Conservation (phyloP, 495 filamentous ascomycete genomes). For the Penicillium subrubescens region DNA sequence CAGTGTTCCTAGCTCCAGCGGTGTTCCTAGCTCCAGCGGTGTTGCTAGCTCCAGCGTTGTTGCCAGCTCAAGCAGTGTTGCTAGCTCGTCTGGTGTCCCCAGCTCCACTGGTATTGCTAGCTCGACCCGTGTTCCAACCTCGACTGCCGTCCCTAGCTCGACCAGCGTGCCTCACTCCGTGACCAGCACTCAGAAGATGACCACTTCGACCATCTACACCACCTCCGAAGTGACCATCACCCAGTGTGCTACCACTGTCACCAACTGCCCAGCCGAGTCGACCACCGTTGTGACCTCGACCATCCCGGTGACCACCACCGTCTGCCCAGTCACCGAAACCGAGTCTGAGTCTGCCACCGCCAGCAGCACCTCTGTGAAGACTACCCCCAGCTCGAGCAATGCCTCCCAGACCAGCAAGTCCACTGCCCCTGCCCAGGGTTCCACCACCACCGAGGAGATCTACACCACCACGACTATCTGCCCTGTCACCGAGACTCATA, state of each 20-base stretch:
- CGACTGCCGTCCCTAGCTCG: not conserved
- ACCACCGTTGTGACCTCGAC: conserved; percentile 53
- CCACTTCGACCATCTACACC: conserved; percentile 61
- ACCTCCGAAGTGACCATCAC: conserved; percentile 61
- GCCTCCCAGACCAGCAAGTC: too few relatives aligned
- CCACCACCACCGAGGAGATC: not conserved
- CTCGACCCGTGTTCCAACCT: not conserved
- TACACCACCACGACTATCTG: conserved; percentile 4
- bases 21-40: not conserved
- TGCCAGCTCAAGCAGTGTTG: not conserved
- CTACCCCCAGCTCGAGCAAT: too few relatives aligned
- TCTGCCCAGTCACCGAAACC: conserved; percentile 4
- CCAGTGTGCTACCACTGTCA: conserved; percentile 58
- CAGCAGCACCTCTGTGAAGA: not conserved
- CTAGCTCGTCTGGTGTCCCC: not conserved
- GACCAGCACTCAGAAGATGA: conserved; percentile 30
- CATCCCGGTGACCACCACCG: conserved; percentile 49
- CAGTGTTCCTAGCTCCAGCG: not conserved
- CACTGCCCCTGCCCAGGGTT: not conserved
- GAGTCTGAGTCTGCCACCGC: not conserved
- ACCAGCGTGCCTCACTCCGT: conserved; percentile 11
- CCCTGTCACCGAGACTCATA: conserved; percentile 3
- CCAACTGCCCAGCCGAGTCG: conserved; percentile 58
- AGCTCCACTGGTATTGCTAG: not conserved
- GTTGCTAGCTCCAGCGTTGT: not conserved